A percentile compares a stretch with the other conserved stretches of the same genome.
Evolutionary conservation across 805 yeast species (phyloP).

Genomic region (Kuraishia hungarica): DNA sequence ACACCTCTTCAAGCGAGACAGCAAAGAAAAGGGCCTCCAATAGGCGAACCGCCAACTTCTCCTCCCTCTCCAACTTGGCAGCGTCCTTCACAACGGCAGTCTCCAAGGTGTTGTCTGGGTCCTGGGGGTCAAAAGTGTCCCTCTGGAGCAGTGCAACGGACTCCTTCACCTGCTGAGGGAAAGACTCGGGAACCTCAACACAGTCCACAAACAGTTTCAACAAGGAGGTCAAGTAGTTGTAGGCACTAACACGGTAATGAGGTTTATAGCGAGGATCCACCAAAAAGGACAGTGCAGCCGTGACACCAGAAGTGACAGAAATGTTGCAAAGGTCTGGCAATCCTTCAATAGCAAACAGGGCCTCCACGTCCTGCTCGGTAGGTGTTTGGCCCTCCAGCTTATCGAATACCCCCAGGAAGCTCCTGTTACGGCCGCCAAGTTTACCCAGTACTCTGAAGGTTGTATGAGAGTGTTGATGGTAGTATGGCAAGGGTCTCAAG

Average conservation of each 20-base stretch:
- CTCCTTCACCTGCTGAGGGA: constrained; percentile 34
- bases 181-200: constrained; percentile 36
- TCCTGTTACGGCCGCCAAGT: constrained; percentile 91
- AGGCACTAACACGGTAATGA: constrained; percentile 73
- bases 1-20: constrained; percentile 63
- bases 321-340: constrained; percentile 53
- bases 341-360: constrained; percentile 66
- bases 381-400: constrained; percentile 46
- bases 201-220: constrained; percentile 61
- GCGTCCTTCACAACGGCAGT: constrained; percentile 37
- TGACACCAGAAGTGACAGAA: constrained; percentile 76
- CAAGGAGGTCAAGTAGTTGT: constrained; percentile 57
- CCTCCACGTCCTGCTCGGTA: constrained; percentile 59
- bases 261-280: constrained; percentile 55
- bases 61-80: constrained; percentile 47
- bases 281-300: constrained; percentile 67
- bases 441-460: constrained; percentile 91
- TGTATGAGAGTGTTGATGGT: constrained; percentile 92
- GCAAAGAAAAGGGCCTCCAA: constrained; percentile 69
- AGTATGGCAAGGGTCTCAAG: constrained; percentile 85
- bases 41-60: constrained; percentile 54
- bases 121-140: constrained; percentile 15
- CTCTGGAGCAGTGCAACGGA: constrained; percentile 37
- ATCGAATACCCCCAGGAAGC: constrained; percentile 68
- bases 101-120: constrained; percentile 15